Evolutionary conservation across 345 rosid genomes (phyloP), one percentile per base, ranked within the genome.

Genomic region (Syzygium aromaticum): DNA sequence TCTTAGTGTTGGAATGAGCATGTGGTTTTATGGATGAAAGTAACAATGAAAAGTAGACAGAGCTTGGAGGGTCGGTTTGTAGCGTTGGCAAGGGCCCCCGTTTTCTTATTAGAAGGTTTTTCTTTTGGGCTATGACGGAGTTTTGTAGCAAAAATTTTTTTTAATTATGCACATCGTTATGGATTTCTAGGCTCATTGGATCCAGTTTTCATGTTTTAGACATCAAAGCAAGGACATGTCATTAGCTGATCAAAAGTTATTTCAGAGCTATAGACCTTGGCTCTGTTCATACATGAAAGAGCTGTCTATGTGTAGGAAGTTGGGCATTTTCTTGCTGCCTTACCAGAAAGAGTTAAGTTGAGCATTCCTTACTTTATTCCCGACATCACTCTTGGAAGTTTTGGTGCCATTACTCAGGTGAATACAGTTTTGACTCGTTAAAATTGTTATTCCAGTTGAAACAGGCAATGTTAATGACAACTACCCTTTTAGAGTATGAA

Each of bases 351-450:
- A 93, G 98, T 96, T 86, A 96, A 95, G 85, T 92, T 97, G 86
- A 96, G 98, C 93, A 96, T 97, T 89, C 99, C 99, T 40, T 97
- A 88, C 91, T 94, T 96, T 91, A 94, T 97, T 91, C 99, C 98
- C 57, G 95, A 97, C 92, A 96, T 95, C 49, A 97, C 99, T 27
- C 98, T 97, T 88, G 99, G 99, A 52, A 97, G 99, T 90, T 97
- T 97, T 91, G 98, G 98, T 86, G 98, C 99, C 86, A 96, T 97
- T 90, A 97, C 99, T 86, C 99, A 96, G 96, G 99, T 94, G 54
- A 73, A 25, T 73, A 40, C 27, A 38, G 7, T 73, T 38, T 73
- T 73, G 25, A 73, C 80, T 73, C 80, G 19, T 73, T 38, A 73
- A 73, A 19, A 73, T 38, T 25, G 80, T 40, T 73, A 38, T 38